A percentile compares a stretch with the other conserved stretches of the same genome.
Evolutionary conservation across 1,284 basidiomycete species (phyloP).

Genomic region (Cryptococcus jaspeensis): DNA sequence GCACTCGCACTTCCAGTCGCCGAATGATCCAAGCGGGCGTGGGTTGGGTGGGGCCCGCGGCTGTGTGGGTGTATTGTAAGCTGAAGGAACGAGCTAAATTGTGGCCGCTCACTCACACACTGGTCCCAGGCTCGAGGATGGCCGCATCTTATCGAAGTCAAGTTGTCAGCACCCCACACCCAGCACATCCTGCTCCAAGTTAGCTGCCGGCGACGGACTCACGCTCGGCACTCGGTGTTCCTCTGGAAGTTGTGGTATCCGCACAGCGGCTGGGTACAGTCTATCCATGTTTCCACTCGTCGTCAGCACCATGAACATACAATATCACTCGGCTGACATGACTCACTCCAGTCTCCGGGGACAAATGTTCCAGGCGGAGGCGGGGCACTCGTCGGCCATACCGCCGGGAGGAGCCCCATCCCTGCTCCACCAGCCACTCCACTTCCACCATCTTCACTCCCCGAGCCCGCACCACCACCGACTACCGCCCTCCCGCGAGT

Average conservation of each 20-base stretch:
- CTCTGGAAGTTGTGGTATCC: slow-evolving; percentile 17
- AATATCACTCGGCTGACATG: neutral
- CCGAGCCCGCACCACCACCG: too few species aligned
- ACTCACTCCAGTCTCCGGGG: slow-evolving; percentile 19
- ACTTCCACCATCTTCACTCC: too few species aligned
- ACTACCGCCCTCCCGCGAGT: too few species aligned
- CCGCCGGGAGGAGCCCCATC: too few species aligned
- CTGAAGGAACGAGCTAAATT: too few species aligned
- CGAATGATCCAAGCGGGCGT: slow-evolving; percentile 14
- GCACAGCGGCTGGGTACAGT: slow-evolving; percentile 8
- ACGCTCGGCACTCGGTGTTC: slow-evolving; percentile 15
- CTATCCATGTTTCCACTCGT: neutral
- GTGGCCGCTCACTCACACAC: too few species aligned
- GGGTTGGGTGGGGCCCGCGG: slow-evolving; percentile 1
- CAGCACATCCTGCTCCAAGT: too few species aligned
- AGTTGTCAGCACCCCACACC: neutral
- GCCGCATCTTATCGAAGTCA: slow-evolving; percentile 11
- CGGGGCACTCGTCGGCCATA: neutral
- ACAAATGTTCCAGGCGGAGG: slow-evolving; percentile 5
- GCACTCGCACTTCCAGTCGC: slow-evolving; percentile 18
- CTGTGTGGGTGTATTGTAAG: neutral
- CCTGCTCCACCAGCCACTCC: too few species aligned
- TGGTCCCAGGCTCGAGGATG: slow-evolving; percentile 10
- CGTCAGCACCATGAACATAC: neutral
- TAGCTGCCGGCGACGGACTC: neutral